phyloP scores from a whole-genome alignment of 1,284 basidiomycete species.

The Puccinia polysora region DNA sequence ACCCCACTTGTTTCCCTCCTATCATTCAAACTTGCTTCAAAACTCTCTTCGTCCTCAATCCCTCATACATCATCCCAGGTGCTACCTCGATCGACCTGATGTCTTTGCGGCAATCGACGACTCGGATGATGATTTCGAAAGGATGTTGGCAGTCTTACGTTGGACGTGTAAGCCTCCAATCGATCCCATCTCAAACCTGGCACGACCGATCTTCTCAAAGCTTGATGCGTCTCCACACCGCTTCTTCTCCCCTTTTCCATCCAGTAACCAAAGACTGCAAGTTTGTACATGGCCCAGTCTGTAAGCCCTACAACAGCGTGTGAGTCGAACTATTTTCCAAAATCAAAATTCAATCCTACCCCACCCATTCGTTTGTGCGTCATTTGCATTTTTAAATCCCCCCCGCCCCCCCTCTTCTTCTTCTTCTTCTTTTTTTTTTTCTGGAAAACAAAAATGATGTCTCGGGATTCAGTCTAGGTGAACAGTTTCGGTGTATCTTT shows the following conservation, averaged over 20 bases:
- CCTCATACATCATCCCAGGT: conserved; percentile 10
- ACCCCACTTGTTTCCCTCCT: conserved; percentile 3
- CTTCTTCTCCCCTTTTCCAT: conserved; percentile 7
- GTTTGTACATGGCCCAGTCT: conserved; percentile 59
- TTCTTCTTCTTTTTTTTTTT: not conserved
- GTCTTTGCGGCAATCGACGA: conserved; percentile 34
- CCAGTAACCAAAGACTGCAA: conserved; percentile 84
- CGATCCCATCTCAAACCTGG: too few relatives aligned
- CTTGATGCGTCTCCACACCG: not conserved
- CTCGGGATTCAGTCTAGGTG: conserved; percentile 8
- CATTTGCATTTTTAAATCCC: too few relatives aligned
- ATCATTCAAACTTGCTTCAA: not conserved
- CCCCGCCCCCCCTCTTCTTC: conserved; percentile 19
- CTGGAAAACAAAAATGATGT: conserved; percentile 71
- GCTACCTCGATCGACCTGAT: conserved; percentile 41
- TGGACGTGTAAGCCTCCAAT: conserved; percentile 30
- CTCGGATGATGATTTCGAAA: conserved; percentile 29
- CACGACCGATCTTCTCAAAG: not conserved
- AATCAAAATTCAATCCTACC: too few relatives aligned
- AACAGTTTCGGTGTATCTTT: conserved; percentile 44
- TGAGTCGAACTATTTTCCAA: conserved; percentile 58
- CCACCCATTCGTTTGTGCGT: too few relatives aligned
- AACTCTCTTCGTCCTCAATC: not conserved
- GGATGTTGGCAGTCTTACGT: conserved; percentile 38
- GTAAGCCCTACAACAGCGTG: conserved; percentile 50